phyloP scores from a whole-genome alignment of 2,329 filamentous ascomycete species.

The Trichophyton mentagrophytes region DNA sequence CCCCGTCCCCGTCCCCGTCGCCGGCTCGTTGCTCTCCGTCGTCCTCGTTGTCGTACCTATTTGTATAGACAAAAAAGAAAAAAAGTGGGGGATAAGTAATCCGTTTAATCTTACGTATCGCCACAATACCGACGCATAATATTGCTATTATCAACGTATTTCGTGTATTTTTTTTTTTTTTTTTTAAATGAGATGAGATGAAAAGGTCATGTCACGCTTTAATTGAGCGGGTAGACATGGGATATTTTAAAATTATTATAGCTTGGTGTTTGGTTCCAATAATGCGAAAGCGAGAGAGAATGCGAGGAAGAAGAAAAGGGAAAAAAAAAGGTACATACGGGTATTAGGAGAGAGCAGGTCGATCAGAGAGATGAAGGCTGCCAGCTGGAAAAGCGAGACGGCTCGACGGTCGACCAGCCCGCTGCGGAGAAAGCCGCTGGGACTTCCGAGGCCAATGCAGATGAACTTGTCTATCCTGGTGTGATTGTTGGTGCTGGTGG shows the following conservation, averaged over 20 bases:
- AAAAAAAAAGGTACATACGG: constrained; percentile 8
- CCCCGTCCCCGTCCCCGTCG: too few species aligned
- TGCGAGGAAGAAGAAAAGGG: constrained; percentile 5
- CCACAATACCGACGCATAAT: not conserved
- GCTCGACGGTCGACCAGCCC: constrained; percentile 31
- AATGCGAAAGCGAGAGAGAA: not conserved
- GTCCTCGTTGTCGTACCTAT: too few species aligned
- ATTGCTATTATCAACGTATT: too few species aligned
- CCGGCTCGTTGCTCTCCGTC: too few species aligned
- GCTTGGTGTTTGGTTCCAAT: too few species aligned
- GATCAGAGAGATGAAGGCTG: constrained; percentile 23
- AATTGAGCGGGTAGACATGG: not conserved
- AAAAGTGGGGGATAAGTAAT: not conserved
- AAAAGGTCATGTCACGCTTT: too few species aligned
- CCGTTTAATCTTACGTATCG: not conserved
- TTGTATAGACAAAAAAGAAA: too few species aligned
- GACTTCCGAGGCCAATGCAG: constrained; percentile 31
- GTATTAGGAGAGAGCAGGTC: constrained; percentile 12
- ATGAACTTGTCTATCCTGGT: constrained; percentile 21
- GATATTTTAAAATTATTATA: not conserved
- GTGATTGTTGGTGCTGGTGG: not conserved
- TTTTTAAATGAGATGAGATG: too few species aligned
- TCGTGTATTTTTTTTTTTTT: too few species aligned
- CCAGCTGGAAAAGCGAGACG: constrained; percentile 32
- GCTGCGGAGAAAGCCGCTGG: constrained; percentile 30